Evolutionary conservation across 163 green algal genomes (phyloP), one percentile per base, ranked within the genome.

Genomic region (Chlorella variabilis): DNA sequence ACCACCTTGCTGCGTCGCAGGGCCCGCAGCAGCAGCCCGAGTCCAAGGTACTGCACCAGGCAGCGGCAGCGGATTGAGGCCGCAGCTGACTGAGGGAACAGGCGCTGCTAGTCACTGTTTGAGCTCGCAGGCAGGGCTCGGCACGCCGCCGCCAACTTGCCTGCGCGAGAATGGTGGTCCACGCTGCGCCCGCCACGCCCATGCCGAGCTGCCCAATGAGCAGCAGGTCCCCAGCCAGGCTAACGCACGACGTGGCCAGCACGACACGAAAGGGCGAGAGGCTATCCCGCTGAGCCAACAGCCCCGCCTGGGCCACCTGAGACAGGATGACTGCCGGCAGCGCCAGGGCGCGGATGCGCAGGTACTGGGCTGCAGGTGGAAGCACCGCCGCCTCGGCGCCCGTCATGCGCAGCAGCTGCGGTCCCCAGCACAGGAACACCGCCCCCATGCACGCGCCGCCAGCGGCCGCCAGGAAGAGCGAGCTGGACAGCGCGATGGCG

Each of bases 271-370:
- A 85, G 23, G 91, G 92, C 0, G 85, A 90, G 49, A 84, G 71
- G 39, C 71, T 85, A 77, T 95, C 89, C 54, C 92, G 85, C 84
- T 91, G 87, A 0, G 88, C 89, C 49, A 96, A 69, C 67, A 94
- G 81, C 0, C 83, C 88, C 5, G 86, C 77, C 59, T 92, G 86
- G 20, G 81, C 15, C 21, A 88, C 80, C 69, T 95, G 93, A 69
- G 84, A 89, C 20, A 91, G 39, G 34, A 96, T 86, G 27, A 93
- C 88, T 20, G 91, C 90, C 0, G 93, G 93, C 73, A 91, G 85
- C 20, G 92, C 92, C 56, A 93, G 51, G 11, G 92, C 90, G 1
- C 93, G 83, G n/a, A 97, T 91, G 25, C 87, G 85, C 75, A 97
- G 75, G 85, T 97, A 95, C 4, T 81, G 71, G 0, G 78, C 42